These are phyloP conservation scores for Emericellopsis cladophorae DNA, from an alignment of 2,329 filamentous ascomycete genomes.

Conservation along the genomic window DNA sequence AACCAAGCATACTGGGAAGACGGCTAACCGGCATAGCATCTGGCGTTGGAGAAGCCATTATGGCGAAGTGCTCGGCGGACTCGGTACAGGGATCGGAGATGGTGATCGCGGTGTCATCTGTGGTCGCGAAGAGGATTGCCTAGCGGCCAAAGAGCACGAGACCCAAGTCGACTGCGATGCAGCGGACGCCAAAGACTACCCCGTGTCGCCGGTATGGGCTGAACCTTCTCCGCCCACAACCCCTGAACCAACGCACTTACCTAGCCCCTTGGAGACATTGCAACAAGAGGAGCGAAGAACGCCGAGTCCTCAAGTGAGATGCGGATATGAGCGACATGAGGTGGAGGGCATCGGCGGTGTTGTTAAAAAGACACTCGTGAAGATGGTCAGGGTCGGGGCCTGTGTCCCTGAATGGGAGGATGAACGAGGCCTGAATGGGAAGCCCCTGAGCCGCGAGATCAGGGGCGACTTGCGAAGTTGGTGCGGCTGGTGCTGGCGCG, in stretches of 20 bases:
- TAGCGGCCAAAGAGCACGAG: conserved; percentile 65
- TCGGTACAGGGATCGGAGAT: conserved; percentile 80
- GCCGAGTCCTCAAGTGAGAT: conserved; percentile 39
- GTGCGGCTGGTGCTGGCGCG: conserved; percentile 84
- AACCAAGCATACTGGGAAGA: neutral
- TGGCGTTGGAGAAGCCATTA: conserved; percentile 89
- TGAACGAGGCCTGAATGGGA: conserved; percentile 48
- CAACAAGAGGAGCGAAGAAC: conserved; percentile 22
- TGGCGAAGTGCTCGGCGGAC: conserved; percentile 63
- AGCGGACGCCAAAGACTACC: conserved; percentile 48
- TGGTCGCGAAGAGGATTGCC: conserved; percentile 63
- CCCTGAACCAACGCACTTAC: conserved; percentile 5
- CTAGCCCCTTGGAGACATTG: conserved; percentile 13
- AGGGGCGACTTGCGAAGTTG: conserved; percentile 60
- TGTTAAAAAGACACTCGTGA: conserved; percentile 79
- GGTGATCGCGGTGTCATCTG: conserved; percentile 82
- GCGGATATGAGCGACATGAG: conserved; percentile 76
- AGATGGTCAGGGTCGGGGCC: conserved; percentile 67
- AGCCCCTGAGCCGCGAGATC: conserved; percentile 59
- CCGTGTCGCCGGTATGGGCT: conserved; percentile 1
- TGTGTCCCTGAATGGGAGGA: conserved; percentile 80
- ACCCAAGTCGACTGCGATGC: conserved; percentile 78
- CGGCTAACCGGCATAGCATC: conserved; percentile 31
- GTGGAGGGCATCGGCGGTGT: conserved; percentile 83
- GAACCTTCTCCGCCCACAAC: conserved; percentile 1